phyloP scores from a whole-genome alignment of 1,284 basidiomycete species.

The Megacollybia platyphylla region DNA sequence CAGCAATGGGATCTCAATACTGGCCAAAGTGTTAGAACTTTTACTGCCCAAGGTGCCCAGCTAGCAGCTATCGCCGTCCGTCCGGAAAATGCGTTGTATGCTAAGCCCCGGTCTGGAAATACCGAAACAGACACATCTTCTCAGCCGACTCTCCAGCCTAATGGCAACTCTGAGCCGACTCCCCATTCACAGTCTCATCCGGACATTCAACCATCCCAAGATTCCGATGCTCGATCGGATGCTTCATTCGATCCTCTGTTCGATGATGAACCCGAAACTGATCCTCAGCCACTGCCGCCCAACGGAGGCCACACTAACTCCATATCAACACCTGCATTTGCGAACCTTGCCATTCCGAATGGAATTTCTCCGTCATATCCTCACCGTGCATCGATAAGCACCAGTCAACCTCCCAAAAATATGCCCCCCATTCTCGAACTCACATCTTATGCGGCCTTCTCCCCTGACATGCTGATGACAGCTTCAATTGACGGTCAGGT shows the following conservation, averaged over 20 bases:
- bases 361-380: slow-evolving; percentile 12
- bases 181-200: slow-evolving; percentile 2
- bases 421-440: slow-evolving; percentile 62
- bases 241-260: slow-evolving; percentile 72
- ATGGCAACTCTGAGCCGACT: not conserved
- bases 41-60: slow-evolving; percentile 78
- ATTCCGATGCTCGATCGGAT: slow-evolving; percentile 60
- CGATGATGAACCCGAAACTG: slow-evolving; percentile 61
- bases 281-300: slow-evolving; percentile 14
- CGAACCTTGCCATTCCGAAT: slow-evolving; percentile 12
- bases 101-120: slow-evolving; percentile 13
- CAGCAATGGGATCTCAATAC: slow-evolving; percentile 98
- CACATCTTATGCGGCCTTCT: slow-evolving; percentile 51
- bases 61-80: slow-evolving; percentile 75
- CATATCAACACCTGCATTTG: not conserved
- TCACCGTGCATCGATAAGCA: slow-evolving; percentile 12
- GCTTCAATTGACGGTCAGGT: slow-evolving; percentile 89
- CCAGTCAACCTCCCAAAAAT: slow-evolving; percentile 48
- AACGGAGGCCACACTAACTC: not conserved
- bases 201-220: slow-evolving; percentile 11
- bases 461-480: slow-evolving; percentile 79
- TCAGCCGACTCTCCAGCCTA: not conserved
- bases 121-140: slow-evolving; percentile 3
- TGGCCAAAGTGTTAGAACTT: slow-evolving; percentile 70
- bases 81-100: slow-evolving; percentile 38